A percentile compares a stretch with the other conserved stretches of the same genome.
Conservation (phyloP, 2,329 filamentous ascomycete species). For the Microdochium bolleyi region DNA sequence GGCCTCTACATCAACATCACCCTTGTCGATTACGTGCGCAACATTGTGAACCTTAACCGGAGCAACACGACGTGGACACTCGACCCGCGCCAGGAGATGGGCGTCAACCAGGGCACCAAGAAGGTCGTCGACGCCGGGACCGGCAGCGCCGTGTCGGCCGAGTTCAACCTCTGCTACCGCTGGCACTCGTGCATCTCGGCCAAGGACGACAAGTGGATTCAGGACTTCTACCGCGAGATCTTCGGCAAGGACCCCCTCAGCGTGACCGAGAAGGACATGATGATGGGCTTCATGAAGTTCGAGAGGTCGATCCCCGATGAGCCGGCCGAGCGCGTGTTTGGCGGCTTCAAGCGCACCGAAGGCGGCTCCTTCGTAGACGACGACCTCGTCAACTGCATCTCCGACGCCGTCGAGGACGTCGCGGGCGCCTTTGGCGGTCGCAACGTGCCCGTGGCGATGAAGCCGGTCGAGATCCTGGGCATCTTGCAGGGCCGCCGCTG, state of each 20-base stretch:
- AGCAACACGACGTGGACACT: slow-evolving; percentile 74
- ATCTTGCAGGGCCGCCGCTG: slow-evolving; percentile 71
- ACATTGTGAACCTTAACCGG: slow-evolving; percentile 65
- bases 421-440: slow-evolving; percentile 66
- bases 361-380: slow-evolving; percentile 70
- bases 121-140: slow-evolving; percentile 60
- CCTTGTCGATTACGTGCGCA: slow-evolving; percentile 69
- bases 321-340: slow-evolving; percentile 61
- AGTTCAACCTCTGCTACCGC: slow-evolving; percentile 83
- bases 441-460: slow-evolving; percentile 67
- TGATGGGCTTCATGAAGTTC: slow-evolving; percentile 54
- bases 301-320: slow-evolving; percentile 55
- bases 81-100: slow-evolving; percentile 66
- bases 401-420: slow-evolving; percentile 66
- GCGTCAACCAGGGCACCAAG: slow-evolving; percentile 41
- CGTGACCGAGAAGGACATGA: slow-evolving; percentile 52
- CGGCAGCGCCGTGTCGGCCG: slow-evolving; percentile 77
- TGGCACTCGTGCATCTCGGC: slow-evolving; percentile 76
- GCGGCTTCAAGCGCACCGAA: slow-evolving; percentile 51
- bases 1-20: slow-evolving; percentile 76
- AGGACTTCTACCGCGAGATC: slow-evolving; percentile 56
- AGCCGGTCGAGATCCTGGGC: slow-evolving; percentile 70
- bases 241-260: slow-evolving; percentile 51
- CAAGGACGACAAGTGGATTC: slow-evolving; percentile 74
- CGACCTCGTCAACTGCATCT: slow-evolving; percentile 64